Percentiles rank a stretch among this genome's conserved stretches.
phyloP scores from a whole-genome alignment of 2,329 filamentous ascomycete genomes.

The Colletotrichum graminicola region DNA sequence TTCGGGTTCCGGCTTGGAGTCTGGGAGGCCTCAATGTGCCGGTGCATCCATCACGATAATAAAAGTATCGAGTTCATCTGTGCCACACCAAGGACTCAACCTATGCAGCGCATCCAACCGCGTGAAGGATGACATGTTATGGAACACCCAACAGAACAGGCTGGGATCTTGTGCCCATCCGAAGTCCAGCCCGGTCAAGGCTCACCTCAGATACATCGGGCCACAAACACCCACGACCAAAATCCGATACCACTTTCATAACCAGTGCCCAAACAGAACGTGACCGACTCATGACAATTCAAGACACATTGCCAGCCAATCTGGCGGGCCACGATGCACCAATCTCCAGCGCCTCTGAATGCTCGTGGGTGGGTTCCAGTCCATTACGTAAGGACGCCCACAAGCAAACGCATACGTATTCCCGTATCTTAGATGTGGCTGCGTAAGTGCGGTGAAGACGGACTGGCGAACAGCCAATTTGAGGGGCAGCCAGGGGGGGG shows the following conservation, averaged over 20 bases:
- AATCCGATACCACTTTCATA: slow-evolving; percentile 1
- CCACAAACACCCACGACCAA: slow-evolving; percentile 4
- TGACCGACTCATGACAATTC: slow-evolving; percentile 6
- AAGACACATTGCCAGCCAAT: background rate
- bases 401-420: slow-evolving; percentile 28
- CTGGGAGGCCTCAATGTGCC: background rate
- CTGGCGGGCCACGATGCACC: slow-evolving; percentile 18
- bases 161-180: slow-evolving; percentile 1
- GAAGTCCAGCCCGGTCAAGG: slow-evolving; percentile 3
- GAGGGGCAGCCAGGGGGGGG: slow-evolving; percentile 39
- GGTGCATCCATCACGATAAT: slow-evolving; percentile 4
- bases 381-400: slow-evolving; percentile 29
- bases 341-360: slow-evolving; percentile 27
- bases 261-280: background rate
- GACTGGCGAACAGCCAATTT: slow-evolving; percentile 17
- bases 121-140: background rate
- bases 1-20: background rate
- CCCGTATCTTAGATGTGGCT: slow-evolving; percentile 27
- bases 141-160: slow-evolving; percentile 3
- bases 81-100: slow-evolving; percentile 19
- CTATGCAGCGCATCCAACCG: background rate
- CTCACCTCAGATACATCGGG: background rate
- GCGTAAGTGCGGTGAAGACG: slow-evolving; percentile 38
- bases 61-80: background rate
- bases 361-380: slow-evolving; percentile 8